Base-by-base conservation (phyloP, 306 rosid species). In the Boehmeria nivea region DNA sequence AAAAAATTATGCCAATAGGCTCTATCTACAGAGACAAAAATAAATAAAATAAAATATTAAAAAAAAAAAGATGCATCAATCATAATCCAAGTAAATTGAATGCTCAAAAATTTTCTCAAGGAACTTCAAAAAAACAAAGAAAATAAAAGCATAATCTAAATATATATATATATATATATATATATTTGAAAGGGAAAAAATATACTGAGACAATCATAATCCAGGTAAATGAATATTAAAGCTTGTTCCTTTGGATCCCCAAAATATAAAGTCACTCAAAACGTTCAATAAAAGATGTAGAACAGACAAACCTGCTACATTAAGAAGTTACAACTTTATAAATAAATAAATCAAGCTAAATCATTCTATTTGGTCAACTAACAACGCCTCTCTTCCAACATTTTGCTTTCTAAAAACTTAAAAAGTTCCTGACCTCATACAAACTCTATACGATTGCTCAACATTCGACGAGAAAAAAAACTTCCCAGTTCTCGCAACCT, bases 291-390 rank as follows among this genome's bases (percentile, higher is more conserved):
- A 70, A n/a, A 73, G 72, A 63, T 27, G 52, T 31, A 47, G n/a
- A 68, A 21, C 66, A 72, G 16, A 65, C 59, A 45, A 26, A 65
- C 65, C 63, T 59, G 64, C 85, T 66, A 49, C 66, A 44, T 60
- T 69, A 51, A 48, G 64, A 75, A 79, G 63, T 68, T 80, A 72
- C 70, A 76, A 72, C 72, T 60, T 51, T 51, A 50, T 34, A 50
- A 36, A 59, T 38, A 76, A 79, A 72, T 75, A 79, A 79, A 66
- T 72, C 67, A 75, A 70, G 69, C 84, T 81, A 78, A 70, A 40
- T 40, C 74, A 71, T 73, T 76, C 82, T 73, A 72, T 57, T 54
- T 64, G 76, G 86, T 74, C 79, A 52, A 73, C 78, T 65, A 70
- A 43, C 10, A 76, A 58, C 34, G 72, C 59, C 61, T 63, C 60